These are phyloP conservation scores for Gossypium aridum DNA, from an alignment of 441 rosid species.

Conservation along the genomic window DNA sequence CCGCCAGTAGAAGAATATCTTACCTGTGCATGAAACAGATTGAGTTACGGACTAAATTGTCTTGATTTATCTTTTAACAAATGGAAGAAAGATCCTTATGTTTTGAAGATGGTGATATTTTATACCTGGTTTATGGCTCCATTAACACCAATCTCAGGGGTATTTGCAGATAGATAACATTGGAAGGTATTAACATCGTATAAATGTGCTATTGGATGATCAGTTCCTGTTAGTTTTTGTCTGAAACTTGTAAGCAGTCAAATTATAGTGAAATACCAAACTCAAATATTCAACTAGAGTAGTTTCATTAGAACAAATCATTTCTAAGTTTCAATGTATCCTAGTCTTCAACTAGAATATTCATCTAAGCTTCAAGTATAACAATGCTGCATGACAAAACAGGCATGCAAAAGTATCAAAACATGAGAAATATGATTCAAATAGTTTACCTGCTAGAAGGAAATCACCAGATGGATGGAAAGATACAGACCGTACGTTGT, in stretches of 20 bases:
- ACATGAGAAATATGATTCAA: neutral
- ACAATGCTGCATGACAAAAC: neutral
- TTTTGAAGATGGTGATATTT: neutral
- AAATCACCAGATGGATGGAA: slow-evolving; percentile 85
- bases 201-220: slow-evolving; percentile 74
- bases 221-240: slow-evolving; percentile 52
- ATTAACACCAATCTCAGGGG: slow-evolving; percentile 46
- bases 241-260: slow-evolving; percentile 19
- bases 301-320: neutral
- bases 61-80: slow-evolving; percentile 6
- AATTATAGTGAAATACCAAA: neutral
- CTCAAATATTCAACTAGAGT: neutral
- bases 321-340: neutral
- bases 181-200: slow-evolving; percentile 80
- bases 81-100: neutral
- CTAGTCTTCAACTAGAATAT: neutral
- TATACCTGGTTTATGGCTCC: slow-evolving; percentile 86
- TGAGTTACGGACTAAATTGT: neutral
- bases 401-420: neutral
- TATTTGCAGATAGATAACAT: slow-evolving; percentile 62
- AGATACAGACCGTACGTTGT: slow-evolving; percentile 70
- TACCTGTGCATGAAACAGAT: slow-evolving; percentile 42
- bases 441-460: slow-evolving; percentile 60
- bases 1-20: slow-evolving; percentile 78
- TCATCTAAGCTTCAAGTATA: neutral